phyloP scores from a whole-genome alignment of 2,329 filamentous ascomycete species.

The Aspergillus oerlinghausenensis region DNA sequence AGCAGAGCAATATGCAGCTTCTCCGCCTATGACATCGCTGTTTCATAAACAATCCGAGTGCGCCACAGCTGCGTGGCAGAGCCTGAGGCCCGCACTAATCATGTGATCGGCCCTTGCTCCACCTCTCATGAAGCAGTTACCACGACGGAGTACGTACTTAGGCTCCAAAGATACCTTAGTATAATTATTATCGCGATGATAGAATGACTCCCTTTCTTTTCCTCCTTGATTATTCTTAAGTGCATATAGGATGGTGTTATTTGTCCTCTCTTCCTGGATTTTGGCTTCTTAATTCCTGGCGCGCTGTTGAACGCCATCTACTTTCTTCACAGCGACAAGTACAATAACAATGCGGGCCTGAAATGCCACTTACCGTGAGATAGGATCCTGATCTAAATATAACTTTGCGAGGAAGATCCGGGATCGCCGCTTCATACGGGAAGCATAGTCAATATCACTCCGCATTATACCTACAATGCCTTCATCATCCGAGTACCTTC shows the following conservation, averaged over 20 bases:
- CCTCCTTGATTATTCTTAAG: background rate
- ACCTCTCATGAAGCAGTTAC: conserved; percentile 8
- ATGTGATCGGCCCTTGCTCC: conserved; percentile 18
- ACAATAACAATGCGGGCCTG: conserved; percentile 14
- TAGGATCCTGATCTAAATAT: background rate
- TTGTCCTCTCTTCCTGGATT: background rate
- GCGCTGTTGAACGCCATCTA: background rate
- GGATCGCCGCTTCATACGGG: background rate
- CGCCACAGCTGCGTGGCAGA: conserved; percentile 1
- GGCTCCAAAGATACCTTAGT: conserved; percentile 13
- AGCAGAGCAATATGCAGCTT: background rate
- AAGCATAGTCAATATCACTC: background rate
- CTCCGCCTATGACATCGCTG: conserved; percentile 8
- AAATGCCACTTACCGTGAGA: conserved; percentile 9
- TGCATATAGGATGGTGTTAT: background rate
- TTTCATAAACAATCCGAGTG: conserved; percentile 4
- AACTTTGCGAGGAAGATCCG: background rate
- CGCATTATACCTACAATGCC: conserved; percentile 23
- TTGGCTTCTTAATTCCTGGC: background rate
- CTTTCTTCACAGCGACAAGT: background rate
- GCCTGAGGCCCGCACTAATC: conserved; percentile 3
- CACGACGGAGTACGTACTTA: conserved; percentile 4
- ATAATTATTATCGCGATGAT: conserved; percentile 1
- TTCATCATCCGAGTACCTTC: conserved; percentile 34
- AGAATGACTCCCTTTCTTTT: background rate